Conservation (phyloP, 73 alveolate genomes). For the Breviolum minutum region DNA sequence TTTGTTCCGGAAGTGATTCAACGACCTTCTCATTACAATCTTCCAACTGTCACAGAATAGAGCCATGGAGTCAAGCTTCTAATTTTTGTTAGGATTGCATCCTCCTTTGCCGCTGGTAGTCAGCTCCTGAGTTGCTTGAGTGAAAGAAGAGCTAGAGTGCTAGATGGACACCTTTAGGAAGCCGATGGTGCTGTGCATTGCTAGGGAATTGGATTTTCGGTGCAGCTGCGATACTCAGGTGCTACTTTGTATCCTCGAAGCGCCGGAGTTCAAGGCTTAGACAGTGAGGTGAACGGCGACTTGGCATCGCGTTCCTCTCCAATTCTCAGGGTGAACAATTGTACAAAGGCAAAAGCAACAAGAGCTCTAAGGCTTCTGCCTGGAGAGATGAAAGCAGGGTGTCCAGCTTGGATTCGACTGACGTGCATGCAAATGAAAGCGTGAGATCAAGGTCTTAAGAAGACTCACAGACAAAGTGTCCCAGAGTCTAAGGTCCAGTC, state of each 20-base stretch:
- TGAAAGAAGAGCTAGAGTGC: too few relatives aligned
- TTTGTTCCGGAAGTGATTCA: not conserved
- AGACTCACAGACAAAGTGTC: too few relatives aligned
- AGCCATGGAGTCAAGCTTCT: too few relatives aligned
- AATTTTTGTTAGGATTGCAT: not conserved
- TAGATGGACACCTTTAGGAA: too few relatives aligned
- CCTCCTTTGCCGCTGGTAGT: constrained; percentile 33
- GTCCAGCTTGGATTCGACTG: too few relatives aligned
- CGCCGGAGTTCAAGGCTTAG: constrained; percentile 45
- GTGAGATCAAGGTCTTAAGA: too few relatives aligned
- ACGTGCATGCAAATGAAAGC: too few relatives aligned
- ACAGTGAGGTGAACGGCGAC: not conserved
- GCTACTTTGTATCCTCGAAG: constrained; percentile 66
- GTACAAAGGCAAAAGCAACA: too few relatives aligned
- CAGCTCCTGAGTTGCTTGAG: not conserved
- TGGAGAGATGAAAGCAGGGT: too few relatives aligned
- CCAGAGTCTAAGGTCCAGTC: constrained; percentile 21
- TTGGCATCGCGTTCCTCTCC: not conserved
- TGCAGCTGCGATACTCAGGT: not conserved
- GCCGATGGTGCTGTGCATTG: not conserved
- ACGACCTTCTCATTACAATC: too few relatives aligned
- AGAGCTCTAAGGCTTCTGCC: not conserved
- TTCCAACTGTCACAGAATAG: too few relatives aligned
- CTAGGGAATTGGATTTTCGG: not conserved
- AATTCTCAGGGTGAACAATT: too few relatives aligned